Evolutionary conservation across 2,329 filamentous ascomycete species (phyloP).

Genomic region (Verticillium isaacii): DNA sequence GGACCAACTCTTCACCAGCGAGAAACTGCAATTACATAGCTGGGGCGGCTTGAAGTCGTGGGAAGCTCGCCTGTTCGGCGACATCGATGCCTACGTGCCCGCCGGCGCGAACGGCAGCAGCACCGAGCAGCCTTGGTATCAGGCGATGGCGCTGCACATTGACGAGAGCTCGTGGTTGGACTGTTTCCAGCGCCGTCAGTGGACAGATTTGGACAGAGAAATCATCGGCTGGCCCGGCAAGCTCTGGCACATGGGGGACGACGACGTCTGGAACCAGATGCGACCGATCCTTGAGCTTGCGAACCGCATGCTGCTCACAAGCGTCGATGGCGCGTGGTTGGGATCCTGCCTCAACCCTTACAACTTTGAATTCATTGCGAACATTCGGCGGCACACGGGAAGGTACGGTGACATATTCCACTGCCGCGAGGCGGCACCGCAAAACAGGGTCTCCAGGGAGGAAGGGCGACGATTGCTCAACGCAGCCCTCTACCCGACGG

Average conservation of each 20-base stretch:
- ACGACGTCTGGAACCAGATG: background rate
- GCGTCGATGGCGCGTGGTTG: background rate
- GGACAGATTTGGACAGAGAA: background rate
- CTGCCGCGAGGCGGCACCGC: background rate
- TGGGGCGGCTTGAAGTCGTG: background rate
- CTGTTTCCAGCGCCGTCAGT: background rate
- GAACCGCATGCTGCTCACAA: slow-evolving; percentile 1
- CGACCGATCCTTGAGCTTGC: slow-evolving; percentile 2
- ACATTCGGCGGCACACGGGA: background rate
- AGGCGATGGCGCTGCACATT: background rate
- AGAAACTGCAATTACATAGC: background rate
- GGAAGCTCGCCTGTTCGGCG: background rate
- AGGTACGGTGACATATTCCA: background rate
- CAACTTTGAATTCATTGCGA: background rate
- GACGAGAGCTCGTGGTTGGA: slow-evolving; percentile 6
- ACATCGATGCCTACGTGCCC: background rate
- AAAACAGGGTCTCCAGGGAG: background rate
- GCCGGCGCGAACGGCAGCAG: background rate
- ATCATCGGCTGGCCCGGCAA: background rate
- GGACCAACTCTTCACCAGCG: background rate
- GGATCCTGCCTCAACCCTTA: background rate
- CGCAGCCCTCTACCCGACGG: background rate
- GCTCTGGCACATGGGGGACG: slow-evolving; percentile 1
- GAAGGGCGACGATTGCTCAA: background rate
- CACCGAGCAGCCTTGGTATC: background rate